Evolutionary conservation across 345 rosid genomes (phyloP).

Genomic region (Gossypium arboreum): DNA sequence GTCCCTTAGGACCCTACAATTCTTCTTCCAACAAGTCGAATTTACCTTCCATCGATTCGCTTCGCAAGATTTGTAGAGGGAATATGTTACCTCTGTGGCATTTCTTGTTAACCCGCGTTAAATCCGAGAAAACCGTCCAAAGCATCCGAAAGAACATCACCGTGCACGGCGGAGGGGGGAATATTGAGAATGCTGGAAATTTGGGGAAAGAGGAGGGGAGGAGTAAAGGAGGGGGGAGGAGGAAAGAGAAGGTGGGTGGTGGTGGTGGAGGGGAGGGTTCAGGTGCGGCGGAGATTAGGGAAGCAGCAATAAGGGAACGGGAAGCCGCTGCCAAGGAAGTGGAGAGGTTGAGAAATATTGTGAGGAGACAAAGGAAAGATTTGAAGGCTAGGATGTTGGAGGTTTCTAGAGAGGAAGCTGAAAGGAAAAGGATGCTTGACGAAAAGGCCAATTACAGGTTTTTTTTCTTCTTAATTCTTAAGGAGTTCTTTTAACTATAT

Average conservation of each 20-base stretch:
- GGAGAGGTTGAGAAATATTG: conserved; percentile 69
- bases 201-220: conserved; percentile 51
- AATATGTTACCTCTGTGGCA: conserved; percentile 80
- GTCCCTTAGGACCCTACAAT: conserved; percentile 64
- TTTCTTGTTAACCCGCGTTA: conserved; percentile 63
- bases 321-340: conserved; percentile 70
- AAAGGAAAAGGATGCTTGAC: conserved; percentile 89
- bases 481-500: no score
- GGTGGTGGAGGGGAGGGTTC: conserved; percentile 26
- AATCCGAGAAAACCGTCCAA: conserved; percentile 83
- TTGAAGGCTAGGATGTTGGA: conserved; percentile 84
- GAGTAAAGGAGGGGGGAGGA: conserved; percentile 45
- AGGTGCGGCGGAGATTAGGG: conserved; percentile 50
- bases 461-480: neutral
- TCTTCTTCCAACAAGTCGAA: conserved; percentile 53
- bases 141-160: conserved; percentile 65
- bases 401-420: conserved; percentile 88
- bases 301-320: conserved; percentile 63
- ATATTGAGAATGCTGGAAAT: conserved; percentile 24
- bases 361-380: conserved; percentile 82
- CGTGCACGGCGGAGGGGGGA: conserved; percentile 58
- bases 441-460: conserved; percentile 85
- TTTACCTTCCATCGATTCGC: conserved; percentile 59
- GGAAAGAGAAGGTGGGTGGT: conserved; percentile 47
- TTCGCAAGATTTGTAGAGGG: conserved; percentile 75